Evolutionary conservation across 2,329 filamentous ascomycete genomes (phyloP), one percentile per base, ranked within the genome.

Genomic region (Metarhizium robertsii): DNA sequence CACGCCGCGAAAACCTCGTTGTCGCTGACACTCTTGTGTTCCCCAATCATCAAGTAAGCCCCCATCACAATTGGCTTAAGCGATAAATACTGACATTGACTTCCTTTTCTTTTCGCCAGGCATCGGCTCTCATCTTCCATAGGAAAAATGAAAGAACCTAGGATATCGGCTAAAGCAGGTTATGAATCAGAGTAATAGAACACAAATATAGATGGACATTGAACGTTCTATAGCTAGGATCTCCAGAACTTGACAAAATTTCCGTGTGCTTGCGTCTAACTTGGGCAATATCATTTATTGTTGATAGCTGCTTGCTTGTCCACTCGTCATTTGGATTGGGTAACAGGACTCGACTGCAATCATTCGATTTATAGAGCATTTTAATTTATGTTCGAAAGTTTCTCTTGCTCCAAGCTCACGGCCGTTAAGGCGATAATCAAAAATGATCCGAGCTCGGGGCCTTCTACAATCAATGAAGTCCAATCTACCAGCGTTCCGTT

Each of bases 1-100:
- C 87, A 3, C 81, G 92, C 64, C 83, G 87, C 62, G 90, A 96
- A 74, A 96, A 96, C 68, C 90, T 96, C 5, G 90, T 96, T 20
- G 72, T 96, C 62, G 92, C 92, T 20, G 92, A 96, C 72, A 87
- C 89, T 6, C 73, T 96, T 58, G 77, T 96, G 53, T 96, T 87
- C 72, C 92, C 92, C 5, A 94, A 86, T 65, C 91, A 96, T 68
- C 92, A 96, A 81, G 90, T 90, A 61, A 59, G 66, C 42, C 10
- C 25, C 25, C 20, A 2, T 20, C 6, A 5, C 6, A 45, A 45
- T 18, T 45, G 42, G 16, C 25, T 16, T 16, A 10, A 30, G 14
- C 5, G 45, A 48, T 16, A 48, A 16, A 29, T 8, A 30, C 45
- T 32, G 25, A 48, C 3, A 16, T 10, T 16, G 38, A 20, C 14